Evolutionary conservation across 257 asterid genomes (phyloP), one percentile per base, ranked within the genome.

Genomic region (Solanum ahanhuiri): DNA sequence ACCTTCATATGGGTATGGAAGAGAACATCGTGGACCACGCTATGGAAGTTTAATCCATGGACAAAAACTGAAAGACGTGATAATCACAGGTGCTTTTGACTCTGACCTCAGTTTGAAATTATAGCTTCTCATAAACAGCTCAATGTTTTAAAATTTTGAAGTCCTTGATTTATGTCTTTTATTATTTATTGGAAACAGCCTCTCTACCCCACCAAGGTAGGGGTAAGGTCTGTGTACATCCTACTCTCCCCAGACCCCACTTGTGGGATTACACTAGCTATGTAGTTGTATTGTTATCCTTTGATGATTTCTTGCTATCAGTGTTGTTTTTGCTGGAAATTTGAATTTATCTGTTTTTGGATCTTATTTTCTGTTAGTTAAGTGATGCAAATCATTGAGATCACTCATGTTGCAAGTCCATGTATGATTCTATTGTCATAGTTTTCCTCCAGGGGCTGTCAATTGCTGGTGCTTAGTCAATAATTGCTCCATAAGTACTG

Each of bases 41-140:
- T 96, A 95, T 91, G 98, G 99, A 89, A 96, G 99, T 89, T 91
- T 96, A 87, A 95, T 96, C 87, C 99, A 96, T 84, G 99, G 99
- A 75, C 98, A 96, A 90, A 95, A 96, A 90, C 99, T 96, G 84
- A 91, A 81, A 90, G 99, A 95, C 87, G 97, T 95, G n/a, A 97
- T 95, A n/a, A 94, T 96, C 57, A 96, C 99, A 92, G 99, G 99
- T 95, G 89, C 12, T 89, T 73, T 84, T 31, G 6, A 63, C 58
- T 37, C 43, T 85, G 45, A 83, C 54, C 71, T 45, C 63, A 23
- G 9, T 77, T 77, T 77, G 34, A 12, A 39, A 75, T 3, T 39
- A 8, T 39, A 77, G 23, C 63, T 77, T 77, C 37, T 23, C 23
- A 14, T 0, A 23, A 77, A 15, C 83, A 23, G 83, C 37, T 25